A percentile compares a stretch with the other conserved stretches of the same genome.
These are phyloP conservation scores for Boletus nobilissimus DNA, from an alignment of 1,284 basidiomycete genomes.

Conservation along the genomic window DNA sequence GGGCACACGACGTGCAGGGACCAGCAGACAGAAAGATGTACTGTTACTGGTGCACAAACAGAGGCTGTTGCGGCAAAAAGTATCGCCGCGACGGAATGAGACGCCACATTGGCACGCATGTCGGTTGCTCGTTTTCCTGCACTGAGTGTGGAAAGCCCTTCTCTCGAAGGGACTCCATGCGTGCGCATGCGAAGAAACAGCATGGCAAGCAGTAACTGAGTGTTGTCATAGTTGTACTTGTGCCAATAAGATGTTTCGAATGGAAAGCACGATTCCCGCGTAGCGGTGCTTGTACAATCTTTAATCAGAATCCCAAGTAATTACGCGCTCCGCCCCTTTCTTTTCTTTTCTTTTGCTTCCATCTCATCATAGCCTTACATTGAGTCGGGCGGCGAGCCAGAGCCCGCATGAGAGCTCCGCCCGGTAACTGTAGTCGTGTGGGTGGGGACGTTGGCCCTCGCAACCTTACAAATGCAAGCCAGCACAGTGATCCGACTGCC, in stretches of 20 bases:
- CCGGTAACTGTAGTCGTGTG: too few relatives aligned
- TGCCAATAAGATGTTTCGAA: not conserved
- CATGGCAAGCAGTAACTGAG: slow-evolving; percentile 7
- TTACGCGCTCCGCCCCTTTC: not conserved
- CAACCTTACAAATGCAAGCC: too few relatives aligned
- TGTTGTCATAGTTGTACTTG: not conserved
- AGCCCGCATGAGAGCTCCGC: too few relatives aligned
- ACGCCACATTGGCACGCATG: slow-evolving; percentile 22
- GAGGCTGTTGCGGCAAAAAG: not conserved
- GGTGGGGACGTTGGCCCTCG: too few relatives aligned
- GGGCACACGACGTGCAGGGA: slow-evolving; percentile 16
- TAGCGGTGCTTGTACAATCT: not conserved
- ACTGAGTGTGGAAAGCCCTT: slow-evolving; percentile 21
- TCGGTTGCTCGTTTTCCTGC: not conserved
- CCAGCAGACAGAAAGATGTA: fast-evolving
- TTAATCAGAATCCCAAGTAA: too few relatives aligned
- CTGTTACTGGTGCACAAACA: slow-evolving; percentile 16
- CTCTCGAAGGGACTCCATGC: slow-evolving; percentile 25
- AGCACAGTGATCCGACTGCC: too few relatives aligned
- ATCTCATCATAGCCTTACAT: not conserved
- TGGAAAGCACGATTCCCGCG: not conserved
- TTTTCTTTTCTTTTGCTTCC: not conserved
- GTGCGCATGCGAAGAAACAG: not conserved
- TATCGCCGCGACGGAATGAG: not conserved
- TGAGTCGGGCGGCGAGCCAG: not conserved